These are phyloP conservation scores for Paecilomyces niveus DNA, from an alignment of 2,329 filamentous ascomycete genomes.

Conservation along the genomic window DNA sequence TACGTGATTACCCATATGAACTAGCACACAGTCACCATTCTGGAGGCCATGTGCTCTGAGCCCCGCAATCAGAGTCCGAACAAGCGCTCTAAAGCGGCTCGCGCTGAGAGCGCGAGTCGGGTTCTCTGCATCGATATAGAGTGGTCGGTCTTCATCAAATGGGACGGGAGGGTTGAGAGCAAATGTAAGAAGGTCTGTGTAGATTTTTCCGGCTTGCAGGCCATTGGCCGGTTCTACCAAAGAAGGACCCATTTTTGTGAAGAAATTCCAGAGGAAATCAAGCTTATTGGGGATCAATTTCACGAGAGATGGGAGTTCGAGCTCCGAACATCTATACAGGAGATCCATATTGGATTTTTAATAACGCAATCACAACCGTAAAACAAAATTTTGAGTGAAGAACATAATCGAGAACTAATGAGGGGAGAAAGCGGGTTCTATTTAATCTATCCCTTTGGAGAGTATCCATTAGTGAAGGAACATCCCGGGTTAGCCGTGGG, in stretches of 20 bases:
- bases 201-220: slow-evolving; percentile 4
- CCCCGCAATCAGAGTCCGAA: slow-evolving; percentile 34
- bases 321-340: background rate
- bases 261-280: background rate
- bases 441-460: background rate
- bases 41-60: slow-evolving; percentile 31
- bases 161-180: slow-evolving; percentile 27
- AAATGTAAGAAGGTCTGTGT: slow-evolving; percentile 37
- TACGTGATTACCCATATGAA: slow-evolving; percentile 37
- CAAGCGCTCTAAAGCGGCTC: slow-evolving; percentile 24
- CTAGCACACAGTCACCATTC: slow-evolving; percentile 36
- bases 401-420: background rate
- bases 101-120: slow-evolving; percentile 30
- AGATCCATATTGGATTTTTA: background rate
- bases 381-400: background rate
- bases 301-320: background rate
- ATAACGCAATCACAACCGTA: background rate
- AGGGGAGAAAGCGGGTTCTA: background rate
- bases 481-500: background rate
- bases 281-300: background rate
- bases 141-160: slow-evolving; percentile 30
- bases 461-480: background rate
- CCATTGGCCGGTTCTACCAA: background rate
- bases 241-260: slow-evolving; percentile 2
- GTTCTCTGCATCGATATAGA: slow-evolving; percentile 38